Evolutionary conservation across 2,329 filamentous ascomycete genomes (phyloP).

Genomic region (Stagonosporopsis cucurbitacearum): DNA sequence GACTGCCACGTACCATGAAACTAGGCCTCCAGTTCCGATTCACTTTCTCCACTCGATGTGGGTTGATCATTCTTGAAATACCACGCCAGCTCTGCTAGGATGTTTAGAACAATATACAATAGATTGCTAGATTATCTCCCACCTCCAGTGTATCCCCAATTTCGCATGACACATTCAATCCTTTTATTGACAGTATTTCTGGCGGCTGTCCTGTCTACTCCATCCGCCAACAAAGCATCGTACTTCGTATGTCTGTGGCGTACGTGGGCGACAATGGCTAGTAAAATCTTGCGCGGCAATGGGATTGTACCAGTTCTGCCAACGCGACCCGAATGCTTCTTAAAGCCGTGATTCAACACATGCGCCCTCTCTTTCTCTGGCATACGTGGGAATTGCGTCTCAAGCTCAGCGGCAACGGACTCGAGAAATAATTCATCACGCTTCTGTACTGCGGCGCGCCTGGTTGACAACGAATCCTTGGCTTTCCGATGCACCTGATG

Average conservation of each 20-base stretch:
- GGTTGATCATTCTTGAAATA: conserved; percentile 15
- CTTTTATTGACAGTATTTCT: conserved; percentile 29
- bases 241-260: conserved; percentile 59
- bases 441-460: conserved; percentile 49
- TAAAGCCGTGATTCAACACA: conserved; percentile 53
- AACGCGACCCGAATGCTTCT: conserved; percentile 57
- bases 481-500: conserved; percentile 48
- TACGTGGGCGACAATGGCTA: conserved; percentile 59
- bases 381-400: conserved; percentile 51
- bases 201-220: conserved; percentile 26
- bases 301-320: conserved; percentile 53
- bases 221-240: conserved; percentile 47
- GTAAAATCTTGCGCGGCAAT: conserved; percentile 50
- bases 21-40: background rate
- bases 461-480: conserved; percentile 49
- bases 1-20: background rate
- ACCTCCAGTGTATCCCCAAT: conserved; percentile 39
- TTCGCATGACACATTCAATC: conserved; percentile 29
- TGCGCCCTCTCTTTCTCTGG: conserved; percentile 45
- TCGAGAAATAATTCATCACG: conserved; percentile 33
- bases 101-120: background rate
- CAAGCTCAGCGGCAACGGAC: conserved; percentile 42
- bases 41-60: background rate
- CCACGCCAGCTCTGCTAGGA: conserved; percentile 20
- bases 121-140: conserved; percentile 1